Evolutionary conservation across 2,329 filamentous ascomycete species (phyloP), one percentile per base, ranked within the genome.

Genomic region (Aureobasidium pullulans): DNA sequence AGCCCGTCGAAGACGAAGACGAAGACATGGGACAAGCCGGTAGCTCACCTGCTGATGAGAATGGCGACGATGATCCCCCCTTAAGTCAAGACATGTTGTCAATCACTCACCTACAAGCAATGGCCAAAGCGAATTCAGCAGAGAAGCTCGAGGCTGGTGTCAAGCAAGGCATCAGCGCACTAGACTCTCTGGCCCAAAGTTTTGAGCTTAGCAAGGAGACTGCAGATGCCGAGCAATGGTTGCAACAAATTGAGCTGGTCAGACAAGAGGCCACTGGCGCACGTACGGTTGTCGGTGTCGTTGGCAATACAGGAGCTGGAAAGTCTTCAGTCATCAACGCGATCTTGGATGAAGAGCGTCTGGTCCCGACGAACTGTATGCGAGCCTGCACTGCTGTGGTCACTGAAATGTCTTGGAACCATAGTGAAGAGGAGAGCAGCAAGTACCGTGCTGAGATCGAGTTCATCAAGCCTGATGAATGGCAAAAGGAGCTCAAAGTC

Each of bases 241-340:
- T 75, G 7, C 59, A 72, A 19, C 66, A 74, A 11, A 77, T 81
- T 40, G 68, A 75, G 2, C 71, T 72, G 2, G 66, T 81, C 0
- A 67, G 72, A 31, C 68, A 73, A 2, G 72, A 75, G 53, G 71
- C 73, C 3, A 66, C 66, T 5, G 70, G 69, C 29, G 77, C 76
- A 10, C 71, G 72, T 15, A 75, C 76, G 1, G 73, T 85, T 0
- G 74, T 86, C 16, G 84, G 83, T 6, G 79, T 87, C 1, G 78
- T 84, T 2, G 84, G 84, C 0, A 82, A 79, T 57, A 86, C 84
- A 0, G 83, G 84, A 0, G 79, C 81, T 1, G 84, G 84, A 0
- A 87, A 87, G 65, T 82, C 78, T 19, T 83, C 80, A 1, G 72
- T 86, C 0, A 84, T 87, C 67, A 87, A 86, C 64, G 83, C 84